Evolutionary conservation across 2,329 filamentous ascomycete species (phyloP).

Genomic region (Setomelanomma holmii): DNA sequence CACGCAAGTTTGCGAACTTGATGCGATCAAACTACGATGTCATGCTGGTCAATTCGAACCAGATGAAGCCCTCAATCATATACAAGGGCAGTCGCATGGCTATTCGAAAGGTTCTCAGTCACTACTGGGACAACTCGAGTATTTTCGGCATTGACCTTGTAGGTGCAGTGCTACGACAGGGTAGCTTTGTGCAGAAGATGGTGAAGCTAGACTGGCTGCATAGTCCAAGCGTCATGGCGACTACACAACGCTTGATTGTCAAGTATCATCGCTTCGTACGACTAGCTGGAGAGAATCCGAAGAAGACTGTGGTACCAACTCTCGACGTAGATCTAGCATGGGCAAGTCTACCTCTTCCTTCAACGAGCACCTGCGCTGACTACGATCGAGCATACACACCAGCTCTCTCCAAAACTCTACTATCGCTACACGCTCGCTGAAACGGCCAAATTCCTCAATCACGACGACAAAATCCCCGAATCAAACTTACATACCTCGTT

Average conservation of each 20-base stretch:
- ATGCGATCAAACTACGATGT: slow-evolving; percentile 17
- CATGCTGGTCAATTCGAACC: slow-evolving; percentile 48
- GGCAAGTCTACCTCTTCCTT: slow-evolving; percentile 38
- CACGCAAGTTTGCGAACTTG: slow-evolving; percentile 10
- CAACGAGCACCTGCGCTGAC: background rate
- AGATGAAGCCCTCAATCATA: slow-evolving; percentile 12
- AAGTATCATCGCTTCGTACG: slow-evolving; percentile 71
- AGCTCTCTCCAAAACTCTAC: slow-evolving; percentile 71
- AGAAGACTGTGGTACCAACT: slow-evolving; percentile 68
- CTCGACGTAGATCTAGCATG: slow-evolving; percentile 78
- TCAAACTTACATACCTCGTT: slow-evolving; percentile 69
- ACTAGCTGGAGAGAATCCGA: slow-evolving; percentile 61
- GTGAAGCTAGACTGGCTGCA: slow-evolving; percentile 78
- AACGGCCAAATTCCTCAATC: slow-evolving; percentile 71
- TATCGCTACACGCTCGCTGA: slow-evolving; percentile 61
- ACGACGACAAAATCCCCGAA: slow-evolving; percentile 84
- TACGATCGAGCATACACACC: slow-evolving; percentile 69
- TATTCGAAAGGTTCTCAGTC: slow-evolving; percentile 71
- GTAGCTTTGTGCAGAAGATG: slow-evolving; percentile 74
- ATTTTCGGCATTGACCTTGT: slow-evolving; percentile 70
- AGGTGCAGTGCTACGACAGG: slow-evolving; percentile 71
- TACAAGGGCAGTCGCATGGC: slow-evolving; percentile 44
- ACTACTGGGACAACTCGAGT: slow-evolving; percentile 73
- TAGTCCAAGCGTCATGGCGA: slow-evolving; percentile 68
- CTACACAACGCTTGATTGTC: slow-evolving; percentile 67